Base-by-base conservation (phyloP, 2,329 filamentous ascomycete species). In the Endocalyx cinctus region DNA sequence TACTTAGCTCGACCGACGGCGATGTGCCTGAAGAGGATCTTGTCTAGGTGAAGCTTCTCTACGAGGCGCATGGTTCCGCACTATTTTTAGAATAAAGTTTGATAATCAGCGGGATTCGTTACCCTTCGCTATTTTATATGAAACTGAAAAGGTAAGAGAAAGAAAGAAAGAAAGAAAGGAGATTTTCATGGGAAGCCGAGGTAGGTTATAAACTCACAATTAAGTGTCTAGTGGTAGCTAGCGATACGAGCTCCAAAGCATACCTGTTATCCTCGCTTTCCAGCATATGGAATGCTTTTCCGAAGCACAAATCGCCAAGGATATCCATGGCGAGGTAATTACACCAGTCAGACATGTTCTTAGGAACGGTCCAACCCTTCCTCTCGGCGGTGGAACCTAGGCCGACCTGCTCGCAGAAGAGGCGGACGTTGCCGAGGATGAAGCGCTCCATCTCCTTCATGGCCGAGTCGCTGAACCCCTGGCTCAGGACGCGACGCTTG, bases 31-130 rank as follows among this genome's bases (percentile, higher is more conserved):
- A 87, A 84, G 33, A 87, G 66, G 38, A 84, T 55, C 52, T 77
- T 78, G 57, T 85, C 82, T 19, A 87, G 65, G 40, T 74, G 72
- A 49, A 83, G 73, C 42, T 70, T 74, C 54, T 82, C 72, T 31
- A 86, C 66, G 10, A 82, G 67, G 41, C 82, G 81, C 74, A 84
- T 84, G 7, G 82, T 80, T 26, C 82, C 82, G 54, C 80, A 84
- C 77, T 83, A 33, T 27, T 20, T 6, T 34, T 17, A 35, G 18
- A 8, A n/a, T 20, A n/a, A 23, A n/a, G 20, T 23, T 23, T 8
- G 20, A 23, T 23, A 23, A 23, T 8, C 8, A n/a, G n/a, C n/a
- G 20, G 20, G 20, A 23, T n/a, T 23, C n/a, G 20, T 23, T 23
- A n/a, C 20, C n/a, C 20, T 23, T 8, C 20, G n/a, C 20, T 23